These are phyloP conservation scores for Claviceps sp. DNA, from an alignment of 2,329 filamentous ascomycete species.

Conservation along the genomic window DNA sequence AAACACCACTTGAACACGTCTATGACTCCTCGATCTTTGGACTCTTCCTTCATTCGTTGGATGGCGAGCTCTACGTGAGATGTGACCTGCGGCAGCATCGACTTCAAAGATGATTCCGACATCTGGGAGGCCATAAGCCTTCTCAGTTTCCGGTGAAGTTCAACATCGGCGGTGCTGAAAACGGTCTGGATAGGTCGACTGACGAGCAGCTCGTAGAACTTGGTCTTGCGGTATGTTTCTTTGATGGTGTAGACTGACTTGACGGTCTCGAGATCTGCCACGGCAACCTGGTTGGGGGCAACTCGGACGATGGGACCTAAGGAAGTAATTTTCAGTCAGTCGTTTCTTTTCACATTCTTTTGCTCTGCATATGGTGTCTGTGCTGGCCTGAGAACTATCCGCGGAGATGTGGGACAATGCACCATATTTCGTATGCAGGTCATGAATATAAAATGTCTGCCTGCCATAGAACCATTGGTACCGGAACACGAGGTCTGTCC, in stretches of 20 bases:
- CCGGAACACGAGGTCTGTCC: constrained; percentile 8
- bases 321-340: too few species aligned
- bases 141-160: constrained; percentile 25
- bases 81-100: constrained; percentile 20
- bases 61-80: constrained; percentile 26
- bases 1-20: constrained; percentile 41
- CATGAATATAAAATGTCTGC: constrained; percentile 9
- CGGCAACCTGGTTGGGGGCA: constrained; percentile 11
- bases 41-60: constrained; percentile 29
- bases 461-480: constrained; percentile 10
- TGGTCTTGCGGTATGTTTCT: constrained; percentile 13
- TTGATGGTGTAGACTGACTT: constrained; percentile 20
- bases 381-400: too few species aligned
- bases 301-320: constrained; percentile 15
- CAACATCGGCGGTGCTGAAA: constrained; percentile 26
- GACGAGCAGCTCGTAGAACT: constrained; percentile 13
- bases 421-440: constrained; percentile 14
- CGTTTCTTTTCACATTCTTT: background rate
- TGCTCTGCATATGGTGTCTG: too few species aligned
- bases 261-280: constrained; percentile 11
- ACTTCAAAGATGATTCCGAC: constrained; percentile 22
- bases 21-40: constrained; percentile 17
- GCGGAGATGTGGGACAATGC: background rate
- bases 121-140: constrained; percentile 28
- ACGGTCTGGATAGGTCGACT: constrained; percentile 10